Percentiles rank a stretch among this genome's conserved stretches.
phyloP scores from a whole-genome alignment of 148 eudicot genomes.

The Gaultheria prostrata region DNA sequence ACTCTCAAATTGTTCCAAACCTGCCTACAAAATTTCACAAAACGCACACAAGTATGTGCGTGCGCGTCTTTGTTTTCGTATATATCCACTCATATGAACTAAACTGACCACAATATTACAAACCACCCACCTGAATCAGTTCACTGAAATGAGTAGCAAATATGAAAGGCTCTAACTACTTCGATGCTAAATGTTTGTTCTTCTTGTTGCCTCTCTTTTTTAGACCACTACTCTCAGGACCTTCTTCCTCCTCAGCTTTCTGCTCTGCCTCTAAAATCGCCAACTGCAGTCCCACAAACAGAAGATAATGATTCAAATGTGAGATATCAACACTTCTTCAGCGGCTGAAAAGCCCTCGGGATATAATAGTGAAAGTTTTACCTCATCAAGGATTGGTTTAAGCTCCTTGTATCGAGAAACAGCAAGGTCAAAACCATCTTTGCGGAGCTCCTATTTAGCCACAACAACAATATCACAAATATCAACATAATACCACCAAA shows the following conservation, averaged over 20 bases:
- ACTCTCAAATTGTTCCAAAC: not conserved
- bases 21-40: not conserved
- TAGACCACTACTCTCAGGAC: slow-evolving; percentile 58
- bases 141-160: not conserved
- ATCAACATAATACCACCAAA: not conserved
- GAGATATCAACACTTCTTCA: not conserved
- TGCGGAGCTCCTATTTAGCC: slow-evolving; percentile 74
- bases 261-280: slow-evolving; percentile 90
- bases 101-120: not conserved
- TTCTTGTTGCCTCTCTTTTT: slow-evolving; percentile 72
- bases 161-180: slow-evolving; percentile 18
- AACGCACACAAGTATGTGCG: too few relatives aligned
- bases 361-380: slow-evolving; percentile 14
- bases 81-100: not conserved
- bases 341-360: not conserved
- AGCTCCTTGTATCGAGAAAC: slow-evolving; percentile 89
- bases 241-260: slow-evolving; percentile 88
- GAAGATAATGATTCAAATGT: not conserved
- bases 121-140: not conserved
- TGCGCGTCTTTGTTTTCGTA: not conserved
- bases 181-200: slow-evolving; percentile 44
- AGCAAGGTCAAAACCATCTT: slow-evolving; percentile 99
- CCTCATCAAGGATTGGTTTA: slow-evolving; percentile 97
- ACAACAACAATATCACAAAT: slow-evolving; percentile 6
- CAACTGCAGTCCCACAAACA: slow-evolving; percentile 36